These are phyloP conservation scores for Penicillium malachiteum DNA, from an alignment of 495 filamentous ascomycete species.

Conservation along the genomic window DNA sequence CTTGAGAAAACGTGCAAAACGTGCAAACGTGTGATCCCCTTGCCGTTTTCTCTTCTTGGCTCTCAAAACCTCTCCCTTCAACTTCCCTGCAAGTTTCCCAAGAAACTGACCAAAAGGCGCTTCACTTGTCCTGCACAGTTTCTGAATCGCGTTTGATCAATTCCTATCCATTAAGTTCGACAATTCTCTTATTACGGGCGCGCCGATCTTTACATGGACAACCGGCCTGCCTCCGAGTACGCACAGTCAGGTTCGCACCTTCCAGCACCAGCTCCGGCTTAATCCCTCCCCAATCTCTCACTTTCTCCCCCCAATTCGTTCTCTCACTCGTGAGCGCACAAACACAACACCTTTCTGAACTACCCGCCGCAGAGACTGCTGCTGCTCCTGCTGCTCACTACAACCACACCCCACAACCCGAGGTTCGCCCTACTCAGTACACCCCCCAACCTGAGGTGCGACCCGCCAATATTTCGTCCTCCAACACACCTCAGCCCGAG, in stretches of 20 bases:
- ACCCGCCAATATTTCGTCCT: slow-evolving; percentile 60
- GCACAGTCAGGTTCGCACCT: slow-evolving; percentile 98
- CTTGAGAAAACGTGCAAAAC: slow-evolving; percentile 14
- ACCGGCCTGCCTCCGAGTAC: slow-evolving; percentile 88
- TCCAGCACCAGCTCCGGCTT: slow-evolving; percentile 40
- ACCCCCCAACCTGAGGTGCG: slow-evolving; percentile 75
- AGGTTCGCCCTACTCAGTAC: slow-evolving; percentile 50
- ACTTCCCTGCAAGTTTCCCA: too few species aligned
- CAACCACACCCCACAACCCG: slow-evolving; percentile 45
- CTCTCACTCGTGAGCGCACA: too few species aligned
- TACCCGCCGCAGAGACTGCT: slow-evolving; percentile 72
- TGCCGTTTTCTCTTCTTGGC: slow-evolving; percentile 11
- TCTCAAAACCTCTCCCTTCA: neutral
- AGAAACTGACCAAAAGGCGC: too few species aligned
- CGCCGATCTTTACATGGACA: slow-evolving; percentile 60
- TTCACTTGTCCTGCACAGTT: too few species aligned
- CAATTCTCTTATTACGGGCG: neutral
- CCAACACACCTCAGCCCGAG: slow-evolving; percentile 84
- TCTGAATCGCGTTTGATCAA: too few species aligned
- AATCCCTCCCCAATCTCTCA: too few species aligned
- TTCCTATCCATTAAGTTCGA: too few species aligned
- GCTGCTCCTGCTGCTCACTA: slow-evolving; percentile 59
- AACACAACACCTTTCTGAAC: neutral
- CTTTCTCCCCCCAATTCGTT: too few species aligned
- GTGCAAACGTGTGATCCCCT: slow-evolving; percentile 8